Percentiles rank a stretch among this genome's conserved stretches.
These are phyloP conservation scores for Sphenostylis stenocarpa DNA, from an alignment of 306 rosid species.

Conservation along the genomic window DNA sequence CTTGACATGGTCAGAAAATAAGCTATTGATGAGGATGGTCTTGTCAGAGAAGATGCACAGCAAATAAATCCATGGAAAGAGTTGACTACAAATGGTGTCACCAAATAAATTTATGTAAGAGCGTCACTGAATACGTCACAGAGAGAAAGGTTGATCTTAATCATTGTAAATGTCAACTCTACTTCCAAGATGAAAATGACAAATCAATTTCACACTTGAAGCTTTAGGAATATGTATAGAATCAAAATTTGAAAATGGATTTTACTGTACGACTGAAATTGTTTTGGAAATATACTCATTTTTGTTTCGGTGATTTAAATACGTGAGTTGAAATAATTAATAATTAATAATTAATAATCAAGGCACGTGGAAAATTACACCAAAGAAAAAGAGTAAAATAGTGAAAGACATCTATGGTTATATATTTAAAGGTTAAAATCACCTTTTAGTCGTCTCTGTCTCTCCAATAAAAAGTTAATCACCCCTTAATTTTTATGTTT, in stretches of 20 bases:
- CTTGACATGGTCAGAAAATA: conserved; percentile 32
- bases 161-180: neutral
- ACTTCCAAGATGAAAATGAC: neutral
- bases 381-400: no score
- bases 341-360: no score
- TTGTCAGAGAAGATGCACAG: no score
- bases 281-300: neutral
- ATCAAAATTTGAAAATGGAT: neutral
- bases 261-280: no score
- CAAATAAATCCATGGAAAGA: neutral
- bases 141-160: neutral
- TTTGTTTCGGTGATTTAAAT: no score
- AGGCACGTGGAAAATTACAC: neutral
- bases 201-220: neutral
- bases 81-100: neutral
- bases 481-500: no score
- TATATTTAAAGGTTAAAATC: no score
- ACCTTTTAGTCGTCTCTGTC: no score
- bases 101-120: neutral
- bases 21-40: neutral
- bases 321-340: neutral
- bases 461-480: no score
- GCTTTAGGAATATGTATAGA: neutral
- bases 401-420: no score
- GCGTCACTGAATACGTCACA: conserved; percentile 25